phyloP scores from a whole-genome alignment of 176 grass and related monocot genomes.

The Cenchrus americanus region DNA sequence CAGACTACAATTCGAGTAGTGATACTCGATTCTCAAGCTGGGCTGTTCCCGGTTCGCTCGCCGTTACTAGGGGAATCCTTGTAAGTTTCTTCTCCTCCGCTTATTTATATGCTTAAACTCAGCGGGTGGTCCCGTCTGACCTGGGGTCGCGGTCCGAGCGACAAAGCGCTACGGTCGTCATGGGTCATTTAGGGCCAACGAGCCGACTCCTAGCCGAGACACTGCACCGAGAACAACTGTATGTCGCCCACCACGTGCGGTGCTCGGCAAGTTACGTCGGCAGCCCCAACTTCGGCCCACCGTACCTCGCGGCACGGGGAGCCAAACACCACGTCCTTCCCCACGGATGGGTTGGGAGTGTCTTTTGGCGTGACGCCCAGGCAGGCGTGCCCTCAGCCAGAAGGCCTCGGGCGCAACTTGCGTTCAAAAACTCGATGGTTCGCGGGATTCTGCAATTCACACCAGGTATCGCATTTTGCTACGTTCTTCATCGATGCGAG shows the following conservation, averaged over 20 bases:
- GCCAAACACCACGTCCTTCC: background rate
- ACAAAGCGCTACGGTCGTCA: too few species aligned
- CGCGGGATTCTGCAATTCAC: conserved; percentile 77
- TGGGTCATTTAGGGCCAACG: too few species aligned
- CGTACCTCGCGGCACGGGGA: background rate
- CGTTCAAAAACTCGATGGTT: conserved; percentile 85
- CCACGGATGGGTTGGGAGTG: background rate
- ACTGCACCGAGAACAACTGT: too few species aligned
- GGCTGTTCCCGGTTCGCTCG: too few species aligned
- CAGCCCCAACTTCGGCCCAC: conserved; percentile 3
- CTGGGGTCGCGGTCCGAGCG: too few species aligned
- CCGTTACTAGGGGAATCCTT: conserved; percentile 49
- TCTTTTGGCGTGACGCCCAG: conserved; percentile 21
- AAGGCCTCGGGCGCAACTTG: conserved; percentile 71
- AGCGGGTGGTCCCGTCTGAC: too few species aligned
- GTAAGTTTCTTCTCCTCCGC: conserved; percentile 49
- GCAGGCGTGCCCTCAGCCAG: conserved; percentile 46
- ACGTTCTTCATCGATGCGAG: conserved; percentile 62
- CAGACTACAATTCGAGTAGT: too few species aligned
- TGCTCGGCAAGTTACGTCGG: background rate
- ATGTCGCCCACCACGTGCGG: too few species aligned
- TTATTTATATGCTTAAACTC: conserved; percentile 34
- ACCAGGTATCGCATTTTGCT: conserved; percentile 78
- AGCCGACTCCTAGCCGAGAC: too few species aligned
- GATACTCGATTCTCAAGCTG: too few species aligned